Percentiles rank a stretch among this genome's conserved stretches.
Evolutionary conservation across 2,329 filamentous ascomycete genomes (phyloP).

Genomic region (Nemania sp.): DNA sequence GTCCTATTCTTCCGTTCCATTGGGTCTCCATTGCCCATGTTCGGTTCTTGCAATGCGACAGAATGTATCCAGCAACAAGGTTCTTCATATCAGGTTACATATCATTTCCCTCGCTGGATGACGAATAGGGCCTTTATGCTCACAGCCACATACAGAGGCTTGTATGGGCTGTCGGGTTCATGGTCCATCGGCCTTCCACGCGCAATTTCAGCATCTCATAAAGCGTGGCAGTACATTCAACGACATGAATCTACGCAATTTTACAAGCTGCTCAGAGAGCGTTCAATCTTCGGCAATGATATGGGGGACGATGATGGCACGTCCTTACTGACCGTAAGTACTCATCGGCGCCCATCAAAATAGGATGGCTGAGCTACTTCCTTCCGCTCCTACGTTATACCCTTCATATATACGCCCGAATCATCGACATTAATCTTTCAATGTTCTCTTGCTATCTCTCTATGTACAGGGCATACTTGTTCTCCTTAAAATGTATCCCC

Average conservation of each 20-base stretch:
- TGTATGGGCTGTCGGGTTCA: background rate
- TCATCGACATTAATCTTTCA: too few species aligned
- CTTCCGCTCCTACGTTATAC: too few species aligned
- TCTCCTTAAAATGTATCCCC: too few species aligned
- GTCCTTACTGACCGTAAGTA: too few species aligned
- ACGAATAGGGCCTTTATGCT: background rate
- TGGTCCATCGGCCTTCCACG: background rate
- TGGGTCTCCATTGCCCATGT: conserved; percentile 67
- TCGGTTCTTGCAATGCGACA: conserved; percentile 56
- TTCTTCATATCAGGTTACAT: background rate
- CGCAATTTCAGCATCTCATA: background rate
- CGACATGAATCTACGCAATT: background rate
- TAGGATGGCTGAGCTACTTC: too few species aligned
- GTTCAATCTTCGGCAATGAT: too few species aligned
- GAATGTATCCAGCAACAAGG: background rate
- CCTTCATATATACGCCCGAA: too few species aligned
- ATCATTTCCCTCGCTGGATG: background rate
- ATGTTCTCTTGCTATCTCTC: too few species aligned
- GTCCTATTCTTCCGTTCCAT: conserved; percentile 59
- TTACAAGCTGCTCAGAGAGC: too few species aligned
- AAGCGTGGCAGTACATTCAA: background rate
- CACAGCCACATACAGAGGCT: background rate
- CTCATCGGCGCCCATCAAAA: too few species aligned
- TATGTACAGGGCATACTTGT: too few species aligned
- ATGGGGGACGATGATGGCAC: too few species aligned